phyloP scores from a whole-genome alignment of 139 green algal species.

The Mesotaenium endlicherianum region DNA sequence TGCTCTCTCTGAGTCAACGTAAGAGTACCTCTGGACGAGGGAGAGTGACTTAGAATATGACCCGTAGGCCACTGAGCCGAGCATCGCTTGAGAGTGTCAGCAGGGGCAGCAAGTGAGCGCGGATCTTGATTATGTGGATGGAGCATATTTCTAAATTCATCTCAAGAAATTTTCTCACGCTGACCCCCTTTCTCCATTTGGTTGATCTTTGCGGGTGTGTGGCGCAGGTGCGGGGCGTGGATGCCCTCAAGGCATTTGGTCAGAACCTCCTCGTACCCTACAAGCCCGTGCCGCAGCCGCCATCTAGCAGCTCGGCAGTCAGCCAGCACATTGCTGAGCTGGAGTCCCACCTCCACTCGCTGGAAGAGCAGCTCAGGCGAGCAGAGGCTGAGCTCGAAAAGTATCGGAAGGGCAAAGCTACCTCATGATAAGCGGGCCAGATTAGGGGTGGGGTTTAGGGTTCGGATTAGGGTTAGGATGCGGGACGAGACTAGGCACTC shows the following conservation, averaged over 20 bases:
- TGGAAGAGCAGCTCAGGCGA: neutral
- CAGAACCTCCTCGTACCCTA: slow-evolving; percentile 27
- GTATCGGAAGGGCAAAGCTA: slow-evolving; percentile 16
- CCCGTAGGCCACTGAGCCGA: too few species aligned
- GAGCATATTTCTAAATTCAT: too few species aligned
- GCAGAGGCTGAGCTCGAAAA: slow-evolving; percentile 16
- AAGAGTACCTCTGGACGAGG: too few species aligned
- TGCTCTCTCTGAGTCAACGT: too few species aligned
- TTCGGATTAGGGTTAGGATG: too few species aligned
- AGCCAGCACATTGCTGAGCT: slow-evolving; percentile 1
- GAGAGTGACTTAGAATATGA: too few species aligned
- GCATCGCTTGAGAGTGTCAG: too few species aligned
- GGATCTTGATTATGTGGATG: too few species aligned
- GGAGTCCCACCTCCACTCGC: slow-evolving; percentile 7
- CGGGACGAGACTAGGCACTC: too few species aligned
- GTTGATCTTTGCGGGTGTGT: neutral
- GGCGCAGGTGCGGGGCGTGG: slow-evolving; percentile 31
- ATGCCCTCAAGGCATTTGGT: slow-evolving; percentile 15
- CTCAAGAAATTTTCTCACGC: neutral
- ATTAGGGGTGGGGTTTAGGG: too few species aligned
- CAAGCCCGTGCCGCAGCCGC: slow-evolving; percentile 3
- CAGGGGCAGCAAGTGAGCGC: too few species aligned
- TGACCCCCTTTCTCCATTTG: neutral
- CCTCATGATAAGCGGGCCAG: too few species aligned
- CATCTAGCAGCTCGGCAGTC: neutral